Evolutionary conservation across 192 early-diverging fungal genomes (phyloP).

Genomic region (Dispira parvispora): DNA sequence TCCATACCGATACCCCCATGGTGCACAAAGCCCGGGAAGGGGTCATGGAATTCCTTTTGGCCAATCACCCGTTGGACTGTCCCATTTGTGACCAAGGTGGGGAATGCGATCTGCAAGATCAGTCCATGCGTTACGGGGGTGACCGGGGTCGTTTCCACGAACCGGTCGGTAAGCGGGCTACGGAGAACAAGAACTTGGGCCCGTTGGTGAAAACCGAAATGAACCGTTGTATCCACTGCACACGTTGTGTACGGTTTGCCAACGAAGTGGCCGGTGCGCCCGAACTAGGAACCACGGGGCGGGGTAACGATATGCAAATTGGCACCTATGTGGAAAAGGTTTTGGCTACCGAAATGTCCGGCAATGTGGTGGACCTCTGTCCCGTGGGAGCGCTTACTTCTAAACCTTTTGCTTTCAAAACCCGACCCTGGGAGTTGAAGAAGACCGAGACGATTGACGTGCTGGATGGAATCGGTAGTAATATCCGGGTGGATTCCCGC

Average conservation of each 20-base stretch:
- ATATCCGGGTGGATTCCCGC: conserved; percentile 89
- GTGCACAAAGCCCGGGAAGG: conserved; percentile 95
- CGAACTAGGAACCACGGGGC: conserved; percentile 87
- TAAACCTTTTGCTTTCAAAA: conserved; percentile 88
- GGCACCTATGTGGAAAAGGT: conserved; percentile 86
- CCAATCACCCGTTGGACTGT: conserved; percentile 96
- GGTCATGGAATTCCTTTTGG: conserved; percentile 84
- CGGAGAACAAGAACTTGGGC: conserved; percentile 94
- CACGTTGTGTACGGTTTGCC: conserved; percentile 93
- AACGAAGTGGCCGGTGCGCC: conserved; percentile 94
- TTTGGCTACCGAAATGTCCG: conserved; percentile 86
- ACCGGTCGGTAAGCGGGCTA: conserved; percentile 76
- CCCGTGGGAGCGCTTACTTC: conserved; percentile 95
- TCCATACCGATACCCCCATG: conserved; percentile 84
- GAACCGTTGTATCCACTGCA: conserved; percentile 99
- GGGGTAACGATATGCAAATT: conserved; percentile 98
- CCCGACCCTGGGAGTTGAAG: conserved; percentile 94
- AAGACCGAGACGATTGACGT: conserved; percentile 93
- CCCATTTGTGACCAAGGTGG: conserved; percentile 99
- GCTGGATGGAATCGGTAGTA: conserved; percentile 83
- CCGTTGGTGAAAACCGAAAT: conserved; percentile 91
- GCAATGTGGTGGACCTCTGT: conserved; percentile 94
- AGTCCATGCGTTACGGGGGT: conserved; percentile 85
- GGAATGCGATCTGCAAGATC: conserved; percentile 98
- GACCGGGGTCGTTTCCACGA: conserved; percentile 85